Conservation (phyloP, 441 rosid genomes). For the Euphorbia celastroides region DNA sequence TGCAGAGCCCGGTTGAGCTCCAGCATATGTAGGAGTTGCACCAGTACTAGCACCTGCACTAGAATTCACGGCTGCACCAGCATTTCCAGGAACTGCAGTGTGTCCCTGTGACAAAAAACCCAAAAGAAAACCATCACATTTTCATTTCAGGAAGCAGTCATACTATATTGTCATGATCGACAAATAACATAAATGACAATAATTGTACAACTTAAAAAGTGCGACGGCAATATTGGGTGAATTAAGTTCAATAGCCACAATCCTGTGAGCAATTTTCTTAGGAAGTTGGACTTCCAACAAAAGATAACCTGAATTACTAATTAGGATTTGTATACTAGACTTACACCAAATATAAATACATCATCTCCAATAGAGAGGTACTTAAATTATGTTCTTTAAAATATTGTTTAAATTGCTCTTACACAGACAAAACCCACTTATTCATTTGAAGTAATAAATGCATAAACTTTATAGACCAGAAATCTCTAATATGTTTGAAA, state of each 20-base stretch:
- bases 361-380: no score
- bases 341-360: not conserved
- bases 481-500: no score
- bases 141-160: slow-evolving; percentile 4
- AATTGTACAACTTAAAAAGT: not conserved
- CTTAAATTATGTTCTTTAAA: no score
- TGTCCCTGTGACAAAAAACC: slow-evolving; percentile 36
- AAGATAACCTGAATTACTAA: not conserved
- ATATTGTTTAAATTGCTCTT: no score
- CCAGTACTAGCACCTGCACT: slow-evolving; percentile 30
- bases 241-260: not conserved
- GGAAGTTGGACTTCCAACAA: not conserved
- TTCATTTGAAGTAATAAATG: no score
- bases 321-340: not conserved
- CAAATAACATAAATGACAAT: not conserved
- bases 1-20: slow-evolving; percentile 50
- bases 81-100: slow-evolving; percentile 22
- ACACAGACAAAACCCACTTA: no score
- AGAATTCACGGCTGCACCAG: slow-evolving; percentile 23
- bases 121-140: not conserved
- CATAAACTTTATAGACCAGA: no score
- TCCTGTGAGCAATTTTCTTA: not conserved
- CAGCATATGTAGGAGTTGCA: slow-evolving; percentile 31
- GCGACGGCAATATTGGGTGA: not conserved
- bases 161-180: not conserved